Evolutionary conservation across 768 basidiomycete genomes (phyloP), one percentile per base, ranked within the genome.

Genomic region (Boletus reticuloceps): DNA sequence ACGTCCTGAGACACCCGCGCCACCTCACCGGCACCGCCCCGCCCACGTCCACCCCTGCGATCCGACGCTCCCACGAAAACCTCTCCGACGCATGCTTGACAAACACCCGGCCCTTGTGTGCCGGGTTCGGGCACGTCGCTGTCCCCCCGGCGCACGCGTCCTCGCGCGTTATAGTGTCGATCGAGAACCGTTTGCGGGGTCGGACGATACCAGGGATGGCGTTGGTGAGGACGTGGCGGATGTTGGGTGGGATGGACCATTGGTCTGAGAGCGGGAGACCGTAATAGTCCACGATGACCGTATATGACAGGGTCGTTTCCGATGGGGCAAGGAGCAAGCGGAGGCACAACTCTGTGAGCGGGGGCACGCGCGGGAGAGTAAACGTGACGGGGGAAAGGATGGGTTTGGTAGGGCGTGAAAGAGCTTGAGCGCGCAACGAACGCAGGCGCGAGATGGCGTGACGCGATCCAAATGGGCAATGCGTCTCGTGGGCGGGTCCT

Each of bases 1-100:
- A 91, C 0, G 82, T 82, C 47, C 54, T 60, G n/a, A 71, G 64
- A 67, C 89, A 91, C 1, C 89, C 88, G 29, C 86, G 72, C 88
- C 89, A 91, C 49, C 75, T 68, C 31, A 90, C 56, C 20, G 87
- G 84, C 6, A 86, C 84, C 13, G 64, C 59, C 9, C 77, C 82
- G 19, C 82, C 81, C 0, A 86, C 72, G n/a, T 72, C 66, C 22
- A 77, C 73, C 7, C 82, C 80, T 0, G 80, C 83, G 27, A 88
- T 70, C 13, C 54, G 69, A 8, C 64, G 71, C 63, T 85, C 85
- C 89, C 89, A 91, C 4, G 84, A 82, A 55, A 76, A 80, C 53
- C 85, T 73, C 68, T 86, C 82, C 62, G 87, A 86, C 5, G 78
- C 79, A 44, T 79, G 83, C 22, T 60, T 69, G 7, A 86, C 76